Conservation (phyloP, 2,329 filamentous ascomycete species). For the Dryadomyces quercus-mongolicae region DNA sequence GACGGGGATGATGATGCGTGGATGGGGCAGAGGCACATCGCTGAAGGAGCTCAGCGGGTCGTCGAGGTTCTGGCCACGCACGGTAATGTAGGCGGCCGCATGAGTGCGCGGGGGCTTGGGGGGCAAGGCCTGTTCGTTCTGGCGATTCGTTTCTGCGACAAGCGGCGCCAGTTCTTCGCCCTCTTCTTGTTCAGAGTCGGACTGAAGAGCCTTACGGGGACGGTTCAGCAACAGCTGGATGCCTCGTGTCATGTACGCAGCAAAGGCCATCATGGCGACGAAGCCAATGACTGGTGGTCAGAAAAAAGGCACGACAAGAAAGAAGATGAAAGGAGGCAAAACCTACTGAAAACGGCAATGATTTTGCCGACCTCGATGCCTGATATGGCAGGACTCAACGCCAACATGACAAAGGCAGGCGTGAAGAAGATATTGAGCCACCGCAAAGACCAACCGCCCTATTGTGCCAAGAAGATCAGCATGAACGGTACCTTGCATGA, state of each 20-base stretch:
- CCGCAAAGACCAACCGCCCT: slow-evolving; percentile 44
- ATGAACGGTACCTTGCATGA: neutral
- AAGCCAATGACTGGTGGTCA: slow-evolving; percentile 37
- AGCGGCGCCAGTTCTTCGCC: slow-evolving; percentile 8
- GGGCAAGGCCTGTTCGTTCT: neutral
- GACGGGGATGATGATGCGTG: slow-evolving; percentile 9
- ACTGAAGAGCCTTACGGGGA: slow-evolving; percentile 35
- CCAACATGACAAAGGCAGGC: slow-evolving; percentile 46
- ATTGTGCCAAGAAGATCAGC: slow-evolving; percentile 6
- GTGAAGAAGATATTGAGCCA: slow-evolving; percentile 50
- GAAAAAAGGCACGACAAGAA: neutral
- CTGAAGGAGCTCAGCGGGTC: slow-evolving; percentile 13
- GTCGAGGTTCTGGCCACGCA: slow-evolving; percentile 13
- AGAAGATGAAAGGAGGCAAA: neutral
- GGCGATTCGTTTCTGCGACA: neutral
- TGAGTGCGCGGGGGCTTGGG: slow-evolving; percentile 8
- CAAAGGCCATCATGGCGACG: slow-evolving; percentile 35
- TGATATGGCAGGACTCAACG: slow-evolving; percentile 41
- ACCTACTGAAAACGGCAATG: slow-evolving; percentile 43
- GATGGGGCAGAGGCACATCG: slow-evolving; percentile 8
- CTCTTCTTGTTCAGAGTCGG: slow-evolving; percentile 31
- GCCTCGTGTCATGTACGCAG: slow-evolving; percentile 40
- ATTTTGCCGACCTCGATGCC: slow-evolving; percentile 45
- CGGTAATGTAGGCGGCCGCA: slow-evolving; percentile 12
- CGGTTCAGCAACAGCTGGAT: slow-evolving; percentile 38